Evolutionary conservation across 2,329 filamentous ascomycete genomes (phyloP), one percentile per base, ranked within the genome.

Genomic region (Fonsecaea pedrosoi): DNA sequence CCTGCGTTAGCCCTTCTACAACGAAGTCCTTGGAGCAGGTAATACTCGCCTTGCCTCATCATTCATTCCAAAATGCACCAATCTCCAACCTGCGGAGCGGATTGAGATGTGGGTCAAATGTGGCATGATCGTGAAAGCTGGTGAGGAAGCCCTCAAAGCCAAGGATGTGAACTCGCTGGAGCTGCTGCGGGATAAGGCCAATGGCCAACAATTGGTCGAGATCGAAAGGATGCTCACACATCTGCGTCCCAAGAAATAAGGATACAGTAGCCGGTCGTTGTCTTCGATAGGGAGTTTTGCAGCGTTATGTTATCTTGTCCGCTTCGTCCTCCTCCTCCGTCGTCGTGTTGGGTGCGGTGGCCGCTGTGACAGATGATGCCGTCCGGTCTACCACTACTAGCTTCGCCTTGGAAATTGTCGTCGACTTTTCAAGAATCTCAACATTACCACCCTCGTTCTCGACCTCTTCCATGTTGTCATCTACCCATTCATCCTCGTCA

Each of bases 31-130:
- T 0, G 89, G 90, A 55, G 95, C 95, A 1, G 95, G 95, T 54
- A 98, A 98, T 76, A 90, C 92, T 4, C 90, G 94, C 68, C 84
- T 97, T 15, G 95, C 95, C 1, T 87, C 90, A 0, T 78, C 87
- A 4, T 98, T 97, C 78, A 88, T 98, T 60, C 89, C 92, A 2
- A 98, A 98, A 79, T 97, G 94, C 81, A 90, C 89, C 15, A 83
- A 84, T 63, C 77, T 96, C 55, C 85, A 89, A 54, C 82, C 86
- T 0, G 85, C 87, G 2, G 90, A 93, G 73, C 83, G 89, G 3
- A 89, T 97, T 63, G 87, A 90, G 72, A 97, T 99, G 94, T 99
- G 94, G 86, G 89, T 96, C 74, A 97, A 97, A 80, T 98, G 95
- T 78, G 94, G 94, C 18, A 87, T 97, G 88, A 83, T 92, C 54